Evolutionary conservation across 2,329 filamentous ascomycete genomes (phyloP), one percentile per base, ranked within the genome.

Genomic region (Aspergillus persii): DNA sequence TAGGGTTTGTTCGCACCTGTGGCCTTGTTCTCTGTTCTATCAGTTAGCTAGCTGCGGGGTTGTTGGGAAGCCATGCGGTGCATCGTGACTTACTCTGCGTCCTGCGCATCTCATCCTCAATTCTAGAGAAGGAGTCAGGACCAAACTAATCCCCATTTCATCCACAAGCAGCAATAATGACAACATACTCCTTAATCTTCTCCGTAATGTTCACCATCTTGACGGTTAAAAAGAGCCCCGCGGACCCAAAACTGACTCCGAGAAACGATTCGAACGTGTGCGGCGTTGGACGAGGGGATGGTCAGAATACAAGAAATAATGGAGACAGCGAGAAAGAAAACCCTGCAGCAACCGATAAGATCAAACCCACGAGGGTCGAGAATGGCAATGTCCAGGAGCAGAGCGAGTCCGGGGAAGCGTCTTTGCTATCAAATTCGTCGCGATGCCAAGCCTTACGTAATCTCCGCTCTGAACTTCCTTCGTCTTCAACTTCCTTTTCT

Each of bases 121-220:
- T 99, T 88, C 94, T 97, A 68, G 47, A 55, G 12, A 27, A 26
- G 58, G 56, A n/a, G 59, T 54, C 49, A 69, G 29, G 29, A 23
- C 55, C 8, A 62, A 52, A 51, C 50, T 50, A 53, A 39, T n/a
- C 23, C 23, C 26, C 50, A 12, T 41, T 27, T 29, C 27, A 65
- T 49, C 31, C 8, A 53, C 27, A 12, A 47, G 46, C 57, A 3
- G 12, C 2, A 53, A 4, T 15, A n/a, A 18, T 9, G 23, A 31
- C 8, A 8, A 63, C 66, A 75, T 79, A 96, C 94, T 98, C 95
- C 84, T 99, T 99, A 82, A 99, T 99, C 85, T 96, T 98, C 57
- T 99, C 96, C 66, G 95, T 98, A 68, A 99, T 99, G 82, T 98
- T 98, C 78, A 98, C 95, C 95, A 99, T 99, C 71, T 73, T 79